Conservation (phyloP, 169 alveolate species). For the Eimeria acervulina region DNA sequence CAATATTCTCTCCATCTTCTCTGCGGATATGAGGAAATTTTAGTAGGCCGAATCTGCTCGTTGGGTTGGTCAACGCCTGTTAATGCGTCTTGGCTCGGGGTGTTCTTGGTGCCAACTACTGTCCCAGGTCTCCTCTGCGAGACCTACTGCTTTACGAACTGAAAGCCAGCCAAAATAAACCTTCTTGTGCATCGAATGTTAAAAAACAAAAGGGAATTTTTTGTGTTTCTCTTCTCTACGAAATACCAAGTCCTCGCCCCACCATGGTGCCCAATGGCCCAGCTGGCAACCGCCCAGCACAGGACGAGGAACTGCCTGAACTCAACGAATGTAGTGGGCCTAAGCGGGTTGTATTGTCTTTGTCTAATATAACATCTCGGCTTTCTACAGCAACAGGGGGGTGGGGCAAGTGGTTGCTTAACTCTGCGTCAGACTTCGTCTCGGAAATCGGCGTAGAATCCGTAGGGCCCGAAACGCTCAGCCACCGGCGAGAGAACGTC, state of each 20-base stretch:
- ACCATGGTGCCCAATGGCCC: slow-evolving; percentile 44
- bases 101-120: not conserved
- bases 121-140: slow-evolving; percentile 1
- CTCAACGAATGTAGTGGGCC: not conserved
- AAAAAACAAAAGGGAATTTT: not conserved
- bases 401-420: slow-evolving; percentile 18
- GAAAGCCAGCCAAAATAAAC: not conserved
- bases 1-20: not conserved
- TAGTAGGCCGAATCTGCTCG: not conserved
- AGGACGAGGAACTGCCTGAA: not conserved
- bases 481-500: too few species aligned
- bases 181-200: not conserved
- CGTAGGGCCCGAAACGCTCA: not conserved
- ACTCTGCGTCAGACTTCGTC: slow-evolving; percentile 24
- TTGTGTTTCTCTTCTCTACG: not conserved
- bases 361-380: not conserved
- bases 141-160: not conserved
- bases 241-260: not conserved
- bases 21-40: not conserved
- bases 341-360: not conserved
- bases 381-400: slow-evolving; percentile 4
- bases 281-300: slow-evolving; percentile 4
- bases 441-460: not conserved
- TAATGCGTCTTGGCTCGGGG: not conserved
- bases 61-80: not conserved